Conservation (phyloP, 148 eudicot genomes). For the Nyssa sinensis region DNA sequence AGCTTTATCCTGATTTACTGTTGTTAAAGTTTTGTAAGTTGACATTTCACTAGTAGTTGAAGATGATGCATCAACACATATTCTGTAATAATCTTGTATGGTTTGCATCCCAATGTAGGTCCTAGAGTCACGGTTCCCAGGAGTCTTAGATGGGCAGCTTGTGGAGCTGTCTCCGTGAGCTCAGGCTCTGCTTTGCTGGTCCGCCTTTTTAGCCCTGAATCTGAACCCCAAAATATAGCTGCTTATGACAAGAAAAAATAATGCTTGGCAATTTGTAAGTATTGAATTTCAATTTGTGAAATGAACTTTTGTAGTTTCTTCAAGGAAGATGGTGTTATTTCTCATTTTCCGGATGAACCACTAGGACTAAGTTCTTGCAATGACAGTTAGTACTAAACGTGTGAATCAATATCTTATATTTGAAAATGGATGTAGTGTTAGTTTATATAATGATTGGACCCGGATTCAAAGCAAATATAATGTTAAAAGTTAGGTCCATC, state of each 20-base stretch:
- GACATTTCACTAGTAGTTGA: neutral
- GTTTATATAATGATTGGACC: too few relatives aligned
- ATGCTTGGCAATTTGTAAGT: too few relatives aligned
- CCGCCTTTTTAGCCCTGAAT: constrained; percentile 86
- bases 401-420: neutral
- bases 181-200: constrained; percentile 69
- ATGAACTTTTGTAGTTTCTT: neutral
- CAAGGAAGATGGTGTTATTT: neutral
- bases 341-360: neutral
- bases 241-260: constrained; percentile 67
- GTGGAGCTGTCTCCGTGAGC: constrained; percentile 72
- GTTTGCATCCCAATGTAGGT: constrained; percentile 38
- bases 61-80: neutral
- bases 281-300: constrained; percentile 7
- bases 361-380: neutral
- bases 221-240: constrained; percentile 91
- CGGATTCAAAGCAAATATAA: too few relatives aligned
- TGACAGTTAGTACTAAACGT: neutral
- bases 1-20: neutral
- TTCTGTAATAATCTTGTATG: neutral
- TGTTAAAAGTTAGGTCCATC: too few relatives aligned
- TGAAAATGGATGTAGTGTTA: neutral
- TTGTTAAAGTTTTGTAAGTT: neutral
- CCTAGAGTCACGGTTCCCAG: constrained; percentile 78
- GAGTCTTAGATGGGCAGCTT: constrained; percentile 89